Evolutionary conservation across 768 basidiomycete species (phyloP).

Genomic region (Boletus rubropictus): DNA sequence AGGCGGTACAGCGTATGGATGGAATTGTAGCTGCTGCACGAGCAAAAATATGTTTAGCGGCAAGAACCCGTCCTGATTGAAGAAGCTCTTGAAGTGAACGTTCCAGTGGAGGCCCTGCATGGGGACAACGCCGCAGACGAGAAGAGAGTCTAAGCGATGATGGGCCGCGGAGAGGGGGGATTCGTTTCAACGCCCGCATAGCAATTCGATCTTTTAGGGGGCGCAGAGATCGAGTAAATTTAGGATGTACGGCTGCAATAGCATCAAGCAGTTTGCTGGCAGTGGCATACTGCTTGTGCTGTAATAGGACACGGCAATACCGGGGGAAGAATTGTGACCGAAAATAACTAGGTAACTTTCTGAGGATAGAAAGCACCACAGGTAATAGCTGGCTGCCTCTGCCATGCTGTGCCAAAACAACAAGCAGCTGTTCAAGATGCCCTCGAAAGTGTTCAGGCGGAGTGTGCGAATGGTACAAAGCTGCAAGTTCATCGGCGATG

Average conservation of each 20-base stretch:
- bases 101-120: constrained; percentile 10
- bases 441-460: constrained; percentile 39
- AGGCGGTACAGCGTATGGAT: constrained; percentile 31
- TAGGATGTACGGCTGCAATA: constrained; percentile 14
- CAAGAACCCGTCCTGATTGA: constrained; percentile 34
- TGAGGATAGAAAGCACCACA: constrained; percentile 38
- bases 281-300: constrained; percentile 33
- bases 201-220: constrained; percentile 2
- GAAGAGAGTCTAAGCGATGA: constrained; percentile 17
- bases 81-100: constrained; percentile 20
- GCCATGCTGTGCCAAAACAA: constrained; percentile 34
- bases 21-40: constrained; percentile 27
- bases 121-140: constrained; percentile 6
- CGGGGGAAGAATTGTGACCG: constrained; percentile 34
- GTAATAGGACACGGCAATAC: constrained; percentile 36
- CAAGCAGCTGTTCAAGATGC: constrained; percentile 41
- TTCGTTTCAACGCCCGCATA: constrained; percentile 1
- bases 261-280: constrained; percentile 31
- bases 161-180: constrained; percentile 1
- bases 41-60: constrained; percentile 41
- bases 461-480: constrained; percentile 31
- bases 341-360: constrained; percentile 35
- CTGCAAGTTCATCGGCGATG: constrained; percentile 33
- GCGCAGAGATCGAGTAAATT: constrained; percentile 9
- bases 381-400: constrained; percentile 34